Evolutionary conservation across 805 yeast genomes (phyloP).

Genomic region (Metschnikowia borealis): DNA sequence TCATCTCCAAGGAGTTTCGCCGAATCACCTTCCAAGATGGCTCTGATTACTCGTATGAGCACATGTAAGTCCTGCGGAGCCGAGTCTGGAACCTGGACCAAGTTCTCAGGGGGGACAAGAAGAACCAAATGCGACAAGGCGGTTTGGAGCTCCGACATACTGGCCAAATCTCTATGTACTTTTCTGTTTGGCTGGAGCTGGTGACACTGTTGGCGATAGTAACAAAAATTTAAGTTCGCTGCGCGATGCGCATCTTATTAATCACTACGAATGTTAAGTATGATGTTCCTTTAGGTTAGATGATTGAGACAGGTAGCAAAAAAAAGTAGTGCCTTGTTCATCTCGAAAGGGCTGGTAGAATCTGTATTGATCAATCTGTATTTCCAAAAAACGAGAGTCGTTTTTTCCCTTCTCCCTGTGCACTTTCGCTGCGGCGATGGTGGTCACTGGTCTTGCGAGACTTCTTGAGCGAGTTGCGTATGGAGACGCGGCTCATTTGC

Average conservation of each 20-base stretch:
- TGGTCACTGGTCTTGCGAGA: slow-evolving; percentile 27
- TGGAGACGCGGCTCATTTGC: slow-evolving; percentile 37
- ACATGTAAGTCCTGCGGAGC: background rate
- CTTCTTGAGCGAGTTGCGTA: slow-evolving; percentile 36
- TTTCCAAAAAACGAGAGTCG: slow-evolving; percentile 25
- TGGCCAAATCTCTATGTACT: background rate
- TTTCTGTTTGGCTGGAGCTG: background rate
- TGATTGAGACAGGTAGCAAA: background rate
- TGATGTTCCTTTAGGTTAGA: background rate
- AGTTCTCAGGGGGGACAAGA: slow-evolving; percentile 13
- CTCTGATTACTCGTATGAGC: background rate
- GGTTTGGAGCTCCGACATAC: slow-evolving; percentile 1
- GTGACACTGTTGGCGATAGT: background rate
- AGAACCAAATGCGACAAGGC: slow-evolving; percentile 16
- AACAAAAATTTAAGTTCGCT: background rate
- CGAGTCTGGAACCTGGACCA: background rate
- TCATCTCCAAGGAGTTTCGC: slow-evolving; percentile 20
- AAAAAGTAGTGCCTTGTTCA: background rate
- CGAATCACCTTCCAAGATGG: slow-evolving; percentile 23
- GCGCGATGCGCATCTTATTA: slow-evolving; percentile 4
- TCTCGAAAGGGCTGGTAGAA: background rate
- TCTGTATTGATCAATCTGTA: background rate
- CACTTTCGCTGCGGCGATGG: slow-evolving; percentile 27
- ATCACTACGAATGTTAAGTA: background rate
- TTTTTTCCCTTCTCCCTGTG: slow-evolving; percentile 20